Conservation (phyloP, 2,329 filamentous ascomycete species). For the Fusarium penzigii region DNA sequence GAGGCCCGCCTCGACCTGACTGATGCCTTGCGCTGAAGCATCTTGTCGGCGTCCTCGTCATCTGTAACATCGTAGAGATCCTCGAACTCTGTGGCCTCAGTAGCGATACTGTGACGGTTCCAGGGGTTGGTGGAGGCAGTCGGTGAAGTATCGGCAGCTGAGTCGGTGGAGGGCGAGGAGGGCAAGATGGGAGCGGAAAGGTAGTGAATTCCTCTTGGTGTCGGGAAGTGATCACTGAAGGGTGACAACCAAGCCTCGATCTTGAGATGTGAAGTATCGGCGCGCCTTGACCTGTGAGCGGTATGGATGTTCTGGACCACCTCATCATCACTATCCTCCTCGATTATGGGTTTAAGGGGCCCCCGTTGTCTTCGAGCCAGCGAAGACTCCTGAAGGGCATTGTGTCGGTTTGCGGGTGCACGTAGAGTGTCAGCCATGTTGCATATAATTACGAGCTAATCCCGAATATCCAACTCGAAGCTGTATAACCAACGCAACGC, state of each 20-base stretch:
- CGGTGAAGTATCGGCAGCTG: conserved; percentile 55
- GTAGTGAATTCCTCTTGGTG: conserved; percentile 67
- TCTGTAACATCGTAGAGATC: conserved; percentile 87
- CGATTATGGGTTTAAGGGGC: conserved; percentile 67
- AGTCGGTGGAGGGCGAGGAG: conserved; percentile 59
- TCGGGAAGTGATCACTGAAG: conserved; percentile 68
- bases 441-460: conserved; percentile 35
- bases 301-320: conserved; percentile 21
- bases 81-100: conserved; percentile 74
- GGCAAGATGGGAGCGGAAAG: conserved; percentile 63
- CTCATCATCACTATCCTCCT: conserved; percentile 51
- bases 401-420: conserved; percentile 35
- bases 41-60: conserved; percentile 57
- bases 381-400: conserved; percentile 50
- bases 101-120: conserved; percentile 64
- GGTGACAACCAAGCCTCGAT: conserved; percentile 61
- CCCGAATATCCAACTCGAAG: conserved; percentile 29
- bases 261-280: conserved; percentile 46
- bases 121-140: conserved; percentile 59
- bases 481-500: conserved; percentile 17
- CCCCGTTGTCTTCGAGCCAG: conserved; percentile 55
- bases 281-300: conserved; percentile 27
- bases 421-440: conserved; percentile 48
- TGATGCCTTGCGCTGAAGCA: conserved; percentile 30
- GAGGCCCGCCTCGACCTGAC: conserved; percentile 45